Base-by-base conservation (phyloP, 2,329 filamentous ascomycete species). In the Beauveria sp. region DNA sequence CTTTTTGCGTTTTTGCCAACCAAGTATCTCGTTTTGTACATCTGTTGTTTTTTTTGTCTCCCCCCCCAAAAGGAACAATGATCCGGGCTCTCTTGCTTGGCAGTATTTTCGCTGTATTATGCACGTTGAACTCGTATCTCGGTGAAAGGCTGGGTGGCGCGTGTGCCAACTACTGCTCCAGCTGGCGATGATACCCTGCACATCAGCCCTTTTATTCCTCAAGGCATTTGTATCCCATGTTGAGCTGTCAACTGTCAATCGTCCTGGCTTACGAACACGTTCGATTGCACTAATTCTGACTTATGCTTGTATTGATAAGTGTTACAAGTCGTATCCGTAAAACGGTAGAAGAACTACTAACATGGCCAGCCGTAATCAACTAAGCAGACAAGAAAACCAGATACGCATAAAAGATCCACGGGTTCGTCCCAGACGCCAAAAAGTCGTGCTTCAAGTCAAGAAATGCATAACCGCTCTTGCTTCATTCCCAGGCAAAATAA, bases 401-500 rank as follows among this genome's bases (percentile, higher is more conserved):
- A 45, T 34, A 59, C 38, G 49, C 24, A 22, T 24, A 45, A 30
- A 34, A 56, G 53, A 30, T 51, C 14, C 46, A 28, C 56, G 34
- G 8, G 34, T 43, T 58, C 38, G 46, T 51, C 46, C 56, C 53
- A 58, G 43, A 51, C 50, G 22, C 56, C 53, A 58, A 53, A 55
- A 60, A 58, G 49, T 8, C 40, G 24, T 52, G 57, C 57, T 60
- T 22, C 40, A 60, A 52, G 56, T 18, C 38, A 38, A 50, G 57
- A 53, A 62, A 58, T 58, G 52, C 55, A 60, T 24, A 45, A 26
- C 45, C 55, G 56, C 57, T 50, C 45, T 60, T 61, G 58, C 46
- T 28, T 50, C 59, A 51, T 62, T 56, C 20, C 47, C 51, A 54
- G 38, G 56, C 51, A 61, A 62, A 62, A 34, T 62, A 59, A 56